Base-by-base conservation (phyloP, 1,284 basidiomycete species). In the Somion occarium region DNA sequence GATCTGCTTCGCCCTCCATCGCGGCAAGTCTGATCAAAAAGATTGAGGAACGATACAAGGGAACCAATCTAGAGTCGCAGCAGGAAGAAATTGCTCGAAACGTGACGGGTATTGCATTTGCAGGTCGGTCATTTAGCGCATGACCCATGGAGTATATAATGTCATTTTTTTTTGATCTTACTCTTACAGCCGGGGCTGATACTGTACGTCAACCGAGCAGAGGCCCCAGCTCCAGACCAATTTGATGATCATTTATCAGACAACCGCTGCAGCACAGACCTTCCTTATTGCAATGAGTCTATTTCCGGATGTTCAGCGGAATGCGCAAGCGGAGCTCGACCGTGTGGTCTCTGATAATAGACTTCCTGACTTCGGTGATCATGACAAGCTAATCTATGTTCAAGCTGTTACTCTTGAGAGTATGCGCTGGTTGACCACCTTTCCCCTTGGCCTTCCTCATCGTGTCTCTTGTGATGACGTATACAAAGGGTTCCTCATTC, bases 291-390 rank as follows among this genome's bases (percentile, higher is more conserved):
- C 49, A 19, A 50, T 50, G 49, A 26, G 25, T 9, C 22, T 44
- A 7, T 50, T 34, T 24, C 49, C 49, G 5, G 43, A 44, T 5
- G 43, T 50, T 13, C 58, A 58, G 46, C 18, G 24, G 5, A 56
- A 55, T 34, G 59, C 61, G 4, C 68, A 68, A 38, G 48, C 51
- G 2, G 64, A 69, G 50, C 44, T 67, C 5, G 65, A 68, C 43
- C 12, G 34, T 1, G 48, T 61, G 9, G 38, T 61, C 2, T 53
- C 56, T 20, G n/a, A 20, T 5, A 44, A 51, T 18, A 50, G 56
- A 19, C 46, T 60, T 12, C 56, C 49, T 19, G 41, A 41, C 25
- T 41, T 50, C 27, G 15, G 18, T 19, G 48, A 53, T 30, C 37
- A 24, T 24, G 42, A 44, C 4, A 26, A 42, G 3, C 38, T 53